Base-by-base conservation (phyloP, 1,284 basidiomycete species). In the Malassezia pachydermatis region DNA sequence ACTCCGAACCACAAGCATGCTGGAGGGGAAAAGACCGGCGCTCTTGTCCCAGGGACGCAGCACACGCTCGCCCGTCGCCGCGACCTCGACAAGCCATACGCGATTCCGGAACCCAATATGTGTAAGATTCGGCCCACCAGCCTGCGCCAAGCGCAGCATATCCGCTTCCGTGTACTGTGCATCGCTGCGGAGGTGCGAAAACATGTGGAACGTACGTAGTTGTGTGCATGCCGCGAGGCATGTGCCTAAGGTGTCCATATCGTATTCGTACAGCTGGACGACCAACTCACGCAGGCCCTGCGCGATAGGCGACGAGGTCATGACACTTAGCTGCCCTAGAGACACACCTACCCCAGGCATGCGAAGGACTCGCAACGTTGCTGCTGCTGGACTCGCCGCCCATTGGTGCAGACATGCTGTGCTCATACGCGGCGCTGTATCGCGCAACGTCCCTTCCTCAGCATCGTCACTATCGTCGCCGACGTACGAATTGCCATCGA, bases 21-120 rank as follows among this genome's bases (percentile, higher is more conserved):
- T 57, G 34, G 61, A 59, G 2, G 65, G 65, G 30, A 63, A 66
- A 1, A 49, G 52, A 16, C 60, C 63, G 22, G 57, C 57, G 1
- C 54, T 47, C 22, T 55, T 59, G 42, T 68, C 65, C 62, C 60
- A 66, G 11, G 58, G 48, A 25, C 45, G 51, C 10, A 63, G 50
- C n/a, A 28, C 32, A 16, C 60, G 52, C 1, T 28, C 41, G 5
- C 17, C 14, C 20, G 13, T 28, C 25, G n/a, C 25, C 11, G 40
- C 19, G 16, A 28, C 11, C 11, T 42, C 51, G 13, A 52, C 47
- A 29, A 61, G 52, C 64, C 64, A 65, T 29, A 70, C 63, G 9
- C 63, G 60, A 46, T 70, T 65, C 9, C 62, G 54, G 46, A 67
- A 67, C 0, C 67, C 67, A 32, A 70, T 56, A 43, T 68, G 64